Percentiles rank a stretch among this genome's conserved stretches.
Conservation (phyloP, 176 grass and related monocot genomes). For the Zoysia pacifica region DNA sequence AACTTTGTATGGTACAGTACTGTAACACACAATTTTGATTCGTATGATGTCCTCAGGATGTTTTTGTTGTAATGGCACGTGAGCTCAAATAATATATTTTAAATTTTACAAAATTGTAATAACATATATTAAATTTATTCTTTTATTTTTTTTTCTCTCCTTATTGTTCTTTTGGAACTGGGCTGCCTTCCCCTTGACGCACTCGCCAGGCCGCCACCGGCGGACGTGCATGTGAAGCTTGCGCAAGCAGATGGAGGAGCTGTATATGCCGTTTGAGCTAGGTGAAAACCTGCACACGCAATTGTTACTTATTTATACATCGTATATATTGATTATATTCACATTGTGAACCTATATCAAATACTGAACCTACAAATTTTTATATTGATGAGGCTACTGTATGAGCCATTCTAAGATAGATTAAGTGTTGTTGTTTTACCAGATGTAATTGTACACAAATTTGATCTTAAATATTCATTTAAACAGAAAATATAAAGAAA, state of each 20-base stretch:
- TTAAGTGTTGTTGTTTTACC: no score
- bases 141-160: not conserved
- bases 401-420: no score
- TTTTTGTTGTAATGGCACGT: not conserved
- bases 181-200: slow-evolving; percentile 1
- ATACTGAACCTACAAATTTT: no score
- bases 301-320: not conserved
- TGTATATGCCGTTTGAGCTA: not conserved
- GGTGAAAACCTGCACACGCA: not conserved
- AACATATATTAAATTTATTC: not conserved
- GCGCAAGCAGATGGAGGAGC: not conserved
- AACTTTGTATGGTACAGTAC: not conserved
- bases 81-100: no score
- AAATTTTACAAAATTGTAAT: no score
- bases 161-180: not conserved
- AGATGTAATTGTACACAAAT: no score
- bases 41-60: not conserved
- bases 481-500: no score
- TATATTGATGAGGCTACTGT: no score
- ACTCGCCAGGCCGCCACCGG: not conserved
- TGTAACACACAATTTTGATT: not conserved
- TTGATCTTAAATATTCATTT: no score
- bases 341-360: not conserved
- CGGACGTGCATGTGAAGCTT: not conserved
- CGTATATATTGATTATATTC: not conserved